phyloP scores from a whole-genome alignment of 2,329 filamentous ascomycete genomes.

The Beauveria scarabaeidicola region DNA sequence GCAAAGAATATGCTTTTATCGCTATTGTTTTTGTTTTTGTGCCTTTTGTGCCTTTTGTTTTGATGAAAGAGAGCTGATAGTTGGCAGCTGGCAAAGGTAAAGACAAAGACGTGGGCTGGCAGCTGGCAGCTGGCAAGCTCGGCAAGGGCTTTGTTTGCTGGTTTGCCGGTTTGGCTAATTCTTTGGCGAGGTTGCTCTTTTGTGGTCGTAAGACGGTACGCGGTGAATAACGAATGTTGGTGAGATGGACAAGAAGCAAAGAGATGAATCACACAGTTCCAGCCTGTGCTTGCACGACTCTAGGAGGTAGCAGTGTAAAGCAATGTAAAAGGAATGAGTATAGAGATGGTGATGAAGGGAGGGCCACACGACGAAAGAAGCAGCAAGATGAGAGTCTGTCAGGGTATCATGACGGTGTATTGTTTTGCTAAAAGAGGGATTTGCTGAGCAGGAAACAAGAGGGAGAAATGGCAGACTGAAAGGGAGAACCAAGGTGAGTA shows the following conservation, averaged over 20 bases:
- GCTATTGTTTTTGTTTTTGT: constrained; percentile 1
- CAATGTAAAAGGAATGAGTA: neutral
- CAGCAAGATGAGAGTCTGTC: neutral
- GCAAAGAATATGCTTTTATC: neutral
- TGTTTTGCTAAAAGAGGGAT: neutral
- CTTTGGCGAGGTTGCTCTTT: neutral
- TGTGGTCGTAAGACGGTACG: neutral
- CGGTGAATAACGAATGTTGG: neutral
- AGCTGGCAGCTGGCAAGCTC: constrained; percentile 1
- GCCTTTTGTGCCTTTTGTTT: neutral
- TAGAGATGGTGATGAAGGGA: neutral
- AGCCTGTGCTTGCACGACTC: constrained; percentile 8
- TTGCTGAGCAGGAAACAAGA: neutral
- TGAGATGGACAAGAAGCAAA: neutral
- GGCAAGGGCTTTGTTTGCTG: neutral
- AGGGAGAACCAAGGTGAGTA: neutral
- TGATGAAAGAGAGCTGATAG: neutral
- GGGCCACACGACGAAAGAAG: neutral
- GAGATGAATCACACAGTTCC: constrained; percentile 9
- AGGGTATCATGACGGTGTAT: neutral
- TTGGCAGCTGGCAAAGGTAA: neutral
- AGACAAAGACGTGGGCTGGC: neutral
- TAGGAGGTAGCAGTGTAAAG: neutral
- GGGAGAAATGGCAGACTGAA: neutral
- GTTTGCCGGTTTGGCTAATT: neutral